Conservation (phyloP, 306 rosid genomes). For the Biancaea sappan region DNA sequence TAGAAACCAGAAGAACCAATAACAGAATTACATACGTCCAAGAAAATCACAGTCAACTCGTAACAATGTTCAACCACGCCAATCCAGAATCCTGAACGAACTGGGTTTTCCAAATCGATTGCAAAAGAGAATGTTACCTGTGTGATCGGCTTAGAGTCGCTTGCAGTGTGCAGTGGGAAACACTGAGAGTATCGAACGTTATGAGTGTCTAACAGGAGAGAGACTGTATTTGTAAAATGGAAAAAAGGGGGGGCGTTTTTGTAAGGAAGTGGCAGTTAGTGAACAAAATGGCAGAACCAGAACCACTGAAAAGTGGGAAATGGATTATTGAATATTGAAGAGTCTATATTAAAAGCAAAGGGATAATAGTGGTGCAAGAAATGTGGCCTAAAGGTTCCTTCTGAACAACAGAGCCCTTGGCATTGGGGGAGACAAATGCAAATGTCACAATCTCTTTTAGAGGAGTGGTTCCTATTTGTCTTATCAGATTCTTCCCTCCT, state of each 20-base stretch:
- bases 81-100: conserved; percentile 19
- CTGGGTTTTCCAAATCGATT: conserved; percentile 20
- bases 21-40: neutral
- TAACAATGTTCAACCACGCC: conserved; percentile 21
- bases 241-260: neutral
- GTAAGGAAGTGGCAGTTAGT: conserved; percentile 54
- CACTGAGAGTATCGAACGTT: conserved; percentile 28
- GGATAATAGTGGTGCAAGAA: conserved; percentile 65
- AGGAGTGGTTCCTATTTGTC: conserved; percentile 50
- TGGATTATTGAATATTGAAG: conserved; percentile 59
- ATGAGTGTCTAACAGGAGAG: conserved; percentile 34
- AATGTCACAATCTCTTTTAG: conserved; percentile 26
- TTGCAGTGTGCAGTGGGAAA: conserved; percentile 23
- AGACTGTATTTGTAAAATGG: conserved; percentile 32
- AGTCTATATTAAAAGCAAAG: conserved; percentile 27
- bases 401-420: conserved; percentile 45
- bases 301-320: conserved; percentile 76
- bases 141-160: conserved; percentile 21
- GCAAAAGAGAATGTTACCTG: conserved; percentile 37
- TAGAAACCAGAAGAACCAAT: neutral
- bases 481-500: conserved; percentile 1
- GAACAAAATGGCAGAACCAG: conserved; percentile 51
- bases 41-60: conserved; percentile 11
- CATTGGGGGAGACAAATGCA: neutral
- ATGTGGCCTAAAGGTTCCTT: conserved; percentile 60